A percentile compares a stretch with the other conserved stretches of the same genome.
Evolutionary conservation across 345 rosid species (phyloP).

Genomic region (Syzygium aromaticum): DNA sequence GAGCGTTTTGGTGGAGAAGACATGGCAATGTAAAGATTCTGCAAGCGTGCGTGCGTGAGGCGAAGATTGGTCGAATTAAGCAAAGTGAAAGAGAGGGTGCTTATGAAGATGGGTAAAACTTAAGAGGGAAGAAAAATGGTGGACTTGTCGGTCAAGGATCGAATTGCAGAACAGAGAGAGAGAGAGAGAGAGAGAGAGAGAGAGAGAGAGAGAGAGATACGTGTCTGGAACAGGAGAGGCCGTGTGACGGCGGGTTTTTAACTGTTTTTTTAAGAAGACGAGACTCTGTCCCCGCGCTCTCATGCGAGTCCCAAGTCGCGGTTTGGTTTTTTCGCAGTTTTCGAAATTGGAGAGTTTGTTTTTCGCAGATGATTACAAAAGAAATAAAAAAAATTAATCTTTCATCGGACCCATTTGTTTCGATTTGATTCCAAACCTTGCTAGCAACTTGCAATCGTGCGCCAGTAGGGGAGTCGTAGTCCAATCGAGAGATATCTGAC

Average conservation of each 20-base stretch:
- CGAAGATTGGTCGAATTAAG: background rate
- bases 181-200: background rate
- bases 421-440: background rate
- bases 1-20: slow-evolving; percentile 7
- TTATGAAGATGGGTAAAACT: background rate
- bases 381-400: fast-evolving
- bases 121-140: slow-evolving; percentile 14
- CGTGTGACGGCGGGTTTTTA: slow-evolving; percentile 16
- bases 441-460: background rate
- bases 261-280: background rate
- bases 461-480: no score
- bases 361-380: background rate
- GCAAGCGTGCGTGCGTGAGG: background rate
- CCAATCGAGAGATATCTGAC: background rate
- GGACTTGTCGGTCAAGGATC: slow-evolving; percentile 10
- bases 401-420: background rate
- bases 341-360: background rate
- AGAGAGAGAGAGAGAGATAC: background rate
- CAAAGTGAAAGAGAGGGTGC: background rate
- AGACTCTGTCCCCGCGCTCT: background rate
- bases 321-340: background rate
- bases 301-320: background rate
- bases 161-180: background rate
- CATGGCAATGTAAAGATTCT: slow-evolving; percentile 1
- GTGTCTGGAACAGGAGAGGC: slow-evolving; percentile 13